A percentile compares a stretch with the other conserved stretches of the same genome.
Conservation (phyloP, 1,284 basidiomycete species). For the Puccinia novopanici region DNA sequence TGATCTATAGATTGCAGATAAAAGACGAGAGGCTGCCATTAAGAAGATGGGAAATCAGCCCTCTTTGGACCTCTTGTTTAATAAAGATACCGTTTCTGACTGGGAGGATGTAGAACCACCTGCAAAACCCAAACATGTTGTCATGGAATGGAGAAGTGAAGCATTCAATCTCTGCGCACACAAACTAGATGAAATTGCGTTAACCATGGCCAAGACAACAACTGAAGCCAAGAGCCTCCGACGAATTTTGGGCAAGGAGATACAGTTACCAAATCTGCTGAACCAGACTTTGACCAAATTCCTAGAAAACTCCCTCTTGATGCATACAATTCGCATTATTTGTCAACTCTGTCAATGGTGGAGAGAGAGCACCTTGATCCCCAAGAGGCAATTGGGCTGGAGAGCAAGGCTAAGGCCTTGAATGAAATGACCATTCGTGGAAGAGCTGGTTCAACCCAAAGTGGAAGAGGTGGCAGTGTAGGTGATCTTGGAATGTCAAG, state of each 20-base stretch:
- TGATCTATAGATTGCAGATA: background rate
- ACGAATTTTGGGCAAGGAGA: too few species aligned
- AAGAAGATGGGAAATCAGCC: constrained; percentile 9
- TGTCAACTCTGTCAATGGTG: background rate
- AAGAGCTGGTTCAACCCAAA: background rate
- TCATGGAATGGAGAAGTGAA: background rate
- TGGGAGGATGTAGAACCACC: background rate
- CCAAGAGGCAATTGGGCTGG: background rate
- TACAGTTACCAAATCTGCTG: background rate
- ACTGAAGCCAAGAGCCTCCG: background rate
- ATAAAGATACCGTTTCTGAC: background rate
- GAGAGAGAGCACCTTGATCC: background rate
- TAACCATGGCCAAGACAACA: background rate
- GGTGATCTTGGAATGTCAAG: background rate
- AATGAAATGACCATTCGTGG: background rate
- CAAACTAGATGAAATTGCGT: background rate
- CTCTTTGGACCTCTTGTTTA: background rate
- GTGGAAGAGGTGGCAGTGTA: background rate
- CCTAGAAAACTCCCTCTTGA: background rate
- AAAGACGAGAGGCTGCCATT: background rate
- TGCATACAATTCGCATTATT: background rate
- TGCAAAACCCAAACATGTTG: background rate
- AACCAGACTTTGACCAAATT: background rate
- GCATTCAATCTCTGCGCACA: background rate
- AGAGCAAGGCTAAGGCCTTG: background rate